phyloP scores from a whole-genome alignment of 129 eudicot species.

The Centrapalus pauciflorus region DNA sequence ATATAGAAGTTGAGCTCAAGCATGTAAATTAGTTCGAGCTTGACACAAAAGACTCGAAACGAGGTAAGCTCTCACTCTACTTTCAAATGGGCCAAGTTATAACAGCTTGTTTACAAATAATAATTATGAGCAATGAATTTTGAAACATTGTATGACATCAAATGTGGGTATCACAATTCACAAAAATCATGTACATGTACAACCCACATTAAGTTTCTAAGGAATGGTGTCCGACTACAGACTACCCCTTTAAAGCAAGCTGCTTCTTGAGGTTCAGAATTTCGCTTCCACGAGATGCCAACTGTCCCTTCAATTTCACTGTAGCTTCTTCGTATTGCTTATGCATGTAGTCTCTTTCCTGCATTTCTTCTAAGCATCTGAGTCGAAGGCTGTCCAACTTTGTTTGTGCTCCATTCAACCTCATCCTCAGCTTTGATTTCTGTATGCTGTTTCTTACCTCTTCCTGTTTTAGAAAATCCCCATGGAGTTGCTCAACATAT shows the following conservation, averaged over 20 bases:
- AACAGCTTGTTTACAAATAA: too few species aligned
- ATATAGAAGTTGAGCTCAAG: too few species aligned
- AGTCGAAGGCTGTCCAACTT: slow-evolving; percentile 56
- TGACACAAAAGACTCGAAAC: too few species aligned
- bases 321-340: slow-evolving; percentile 57
- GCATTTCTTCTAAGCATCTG: slow-evolving; percentile 52
- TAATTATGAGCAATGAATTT: too few species aligned
- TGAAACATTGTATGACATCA: too few species aligned
- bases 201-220: neutral
- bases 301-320: slow-evolving; percentile 43
- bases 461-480: slow-evolving; percentile 34
- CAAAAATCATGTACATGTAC: slow-evolving; percentile 2
- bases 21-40: too few species aligned
- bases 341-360: slow-evolving; percentile 66
- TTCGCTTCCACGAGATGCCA: slow-evolving; percentile 42
- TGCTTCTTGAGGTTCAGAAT: slow-evolving; percentile 64
- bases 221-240: neutral
- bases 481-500: neutral
- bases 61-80: too few species aligned
- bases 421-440: slow-evolving; percentile 66
- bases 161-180: neutral
- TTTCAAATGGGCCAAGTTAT: too few species aligned
- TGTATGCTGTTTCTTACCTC: slow-evolving; percentile 26
- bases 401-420: slow-evolving; percentile 58
- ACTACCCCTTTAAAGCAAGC: slow-evolving; percentile 36